Evolutionary conservation across 2,329 filamentous ascomycete genomes (phyloP), one percentile per base, ranked within the genome.

Genomic region (Monilinia polystroma): DNA sequence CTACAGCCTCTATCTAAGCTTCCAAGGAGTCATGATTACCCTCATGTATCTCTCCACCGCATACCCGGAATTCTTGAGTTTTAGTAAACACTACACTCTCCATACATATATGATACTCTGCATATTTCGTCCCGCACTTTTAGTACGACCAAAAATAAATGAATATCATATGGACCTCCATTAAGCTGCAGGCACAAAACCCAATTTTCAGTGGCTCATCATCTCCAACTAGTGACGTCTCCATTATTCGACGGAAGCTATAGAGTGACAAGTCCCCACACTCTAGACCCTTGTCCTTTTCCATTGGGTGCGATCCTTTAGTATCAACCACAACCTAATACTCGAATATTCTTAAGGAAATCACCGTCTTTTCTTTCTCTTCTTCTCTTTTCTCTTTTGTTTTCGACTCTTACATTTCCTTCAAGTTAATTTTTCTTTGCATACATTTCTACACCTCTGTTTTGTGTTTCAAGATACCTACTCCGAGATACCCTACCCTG

Each of bases 231-330:
- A 68, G 35, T 60, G 62, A 70, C 68, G 70, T 69, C 71, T 70
- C 69, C 70, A 64, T 67, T 66, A 52, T 62, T 47, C 58, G 67
- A 68, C 70, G 70, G 67, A 66, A 70, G 70, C 69, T 41, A 59
- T 65, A 69, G 59, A 59, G 55, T 71, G 64, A 66, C 70, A 68
- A 16, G 69, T 71, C 70, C 70, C 69, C 73, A 73, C 72, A 71
- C 67, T 70, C 64, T 63, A 64, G 52, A 64, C 68, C 63, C 68
- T 71, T 60, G 18, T 47, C 18, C 45, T 63, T 66, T 66, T 56
- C 64, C 47, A 47, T 45, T 38, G 52, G 55, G 52, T 53, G 26
- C 64, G 67, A 63, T 63, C 63, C 54, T 64, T 49, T 68, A 59
- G 53, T 55, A 45, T 59, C 51, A 66, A 66, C 49, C 49, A 43